Evolutionary conservation across 2,329 filamentous ascomycete species (phyloP).

Genomic region (Karstenula rhodostoma): DNA sequence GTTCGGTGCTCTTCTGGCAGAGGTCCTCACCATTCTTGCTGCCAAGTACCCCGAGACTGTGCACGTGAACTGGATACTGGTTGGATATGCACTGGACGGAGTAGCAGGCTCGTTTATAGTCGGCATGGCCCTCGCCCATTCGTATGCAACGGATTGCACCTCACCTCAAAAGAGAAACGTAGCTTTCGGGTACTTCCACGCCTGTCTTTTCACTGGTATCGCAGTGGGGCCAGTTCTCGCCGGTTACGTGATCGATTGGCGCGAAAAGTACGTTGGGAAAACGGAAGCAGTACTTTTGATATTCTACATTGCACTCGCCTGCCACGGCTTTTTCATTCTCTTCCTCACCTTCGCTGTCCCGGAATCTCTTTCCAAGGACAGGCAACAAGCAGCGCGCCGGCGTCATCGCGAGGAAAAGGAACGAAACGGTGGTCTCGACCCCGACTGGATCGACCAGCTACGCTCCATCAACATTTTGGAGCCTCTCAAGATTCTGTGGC

Average conservation of each 20-base stretch:
- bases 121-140: slow-evolving; percentile 78
- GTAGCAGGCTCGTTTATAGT: slow-evolving; percentile 88
- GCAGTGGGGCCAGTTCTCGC: slow-evolving; percentile 85
- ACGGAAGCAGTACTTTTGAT: slow-evolving; percentile 80
- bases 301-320: slow-evolving; percentile 81
- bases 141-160: slow-evolving; percentile 90
- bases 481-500: slow-evolving; percentile 80
- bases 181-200: slow-evolving; percentile 88
- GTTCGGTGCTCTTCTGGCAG: slow-evolving; percentile 75
- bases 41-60: slow-evolving; percentile 76
- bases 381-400: slow-evolving; percentile 74
- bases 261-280: slow-evolving; percentile 49
- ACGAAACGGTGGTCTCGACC: slow-evolving; percentile 37
- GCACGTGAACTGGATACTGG: slow-evolving; percentile 79
- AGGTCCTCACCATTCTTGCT: slow-evolving; percentile 79
- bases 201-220: slow-evolving; percentile 86
- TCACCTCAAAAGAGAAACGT: slow-evolving; percentile 80
- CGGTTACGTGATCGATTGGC: slow-evolving; percentile 75
- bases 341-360: slow-evolving; percentile 77
- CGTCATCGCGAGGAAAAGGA: slow-evolving; percentile 63
- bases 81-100: slow-evolving; percentile 82
- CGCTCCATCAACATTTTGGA: slow-evolving; percentile 71
- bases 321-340: slow-evolving; percentile 76
- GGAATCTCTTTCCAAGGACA: slow-evolving; percentile 80
- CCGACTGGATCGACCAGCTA: slow-evolving; percentile 55